These are phyloP conservation scores for Penicillium sp. DNA, from an alignment of 2,329 filamentous ascomycete genomes.

Conservation along the genomic window DNA sequence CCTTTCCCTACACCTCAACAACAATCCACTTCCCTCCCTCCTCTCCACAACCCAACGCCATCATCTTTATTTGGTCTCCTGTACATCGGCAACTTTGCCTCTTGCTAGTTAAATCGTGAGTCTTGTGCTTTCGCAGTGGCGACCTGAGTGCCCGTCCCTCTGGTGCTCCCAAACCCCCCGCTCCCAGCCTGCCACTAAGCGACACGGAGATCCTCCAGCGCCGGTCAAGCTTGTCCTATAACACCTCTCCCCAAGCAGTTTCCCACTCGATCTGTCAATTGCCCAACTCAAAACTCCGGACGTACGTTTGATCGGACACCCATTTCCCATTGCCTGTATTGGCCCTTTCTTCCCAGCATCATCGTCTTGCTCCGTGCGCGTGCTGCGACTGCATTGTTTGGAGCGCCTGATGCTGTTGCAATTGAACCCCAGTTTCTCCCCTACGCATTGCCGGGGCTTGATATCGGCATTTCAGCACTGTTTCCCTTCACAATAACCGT, in stretches of 20 bases:
- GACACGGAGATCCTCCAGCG: conserved; percentile 41
- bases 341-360: conserved; percentile 12
- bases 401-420: conserved; percentile 9
- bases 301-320: conserved; percentile 16
- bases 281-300: conserved; percentile 11
- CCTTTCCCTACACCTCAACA: conserved; percentile 28
- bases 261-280: conserved; percentile 20
- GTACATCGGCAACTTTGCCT: neutral
- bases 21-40: conserved; percentile 17
- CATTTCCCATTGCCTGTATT: conserved; percentile 4
- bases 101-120: neutral
- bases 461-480: neutral
- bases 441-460: neutral
- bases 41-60: conserved; percentile 10
- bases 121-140: conserved; percentile 9
- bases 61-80: conserved; percentile 7
- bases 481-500: neutral
- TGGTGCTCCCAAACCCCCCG: conserved; percentile 34
- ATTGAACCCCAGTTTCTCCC: conserved; percentile 13
- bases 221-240: conserved; percentile 22
- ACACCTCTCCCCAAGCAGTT: conserved; percentile 13
- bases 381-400: conserved; percentile 21
- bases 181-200: conserved; percentile 41
- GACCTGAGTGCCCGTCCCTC: conserved; percentile 18
- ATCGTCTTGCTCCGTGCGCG: conserved; percentile 25